Evolutionary conservation across 352 stramenopile genomes (phyloP).

Genomic region (Phytopythium boreale): DNA sequence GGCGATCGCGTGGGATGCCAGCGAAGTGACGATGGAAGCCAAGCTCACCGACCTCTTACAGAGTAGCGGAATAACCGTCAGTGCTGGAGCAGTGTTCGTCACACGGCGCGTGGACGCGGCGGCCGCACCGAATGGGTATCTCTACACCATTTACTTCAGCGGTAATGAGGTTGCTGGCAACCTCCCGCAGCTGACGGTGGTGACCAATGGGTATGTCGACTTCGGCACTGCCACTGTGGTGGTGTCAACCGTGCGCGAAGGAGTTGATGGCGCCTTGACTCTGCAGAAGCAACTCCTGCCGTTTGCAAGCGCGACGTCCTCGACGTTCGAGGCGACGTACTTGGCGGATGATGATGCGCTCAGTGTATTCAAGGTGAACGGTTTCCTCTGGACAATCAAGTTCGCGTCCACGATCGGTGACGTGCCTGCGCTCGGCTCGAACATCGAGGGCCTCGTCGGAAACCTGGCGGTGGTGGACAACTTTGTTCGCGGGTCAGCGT

Average conservation of each 20-base stretch:
- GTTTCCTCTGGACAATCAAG: constrained; percentile 77
- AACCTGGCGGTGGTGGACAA: constrained; percentile 37
- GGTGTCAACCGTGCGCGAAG: constrained; percentile 27
- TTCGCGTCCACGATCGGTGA: constrained; percentile 80
- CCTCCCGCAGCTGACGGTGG: constrained; percentile 21
- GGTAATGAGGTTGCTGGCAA: constrained; percentile 39
- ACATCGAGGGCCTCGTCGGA: constrained; percentile 18
- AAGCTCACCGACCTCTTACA: constrained; percentile 16
- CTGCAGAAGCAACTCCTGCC: constrained; percentile 49
- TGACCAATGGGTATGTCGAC: constrained; percentile 3
- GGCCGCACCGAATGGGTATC: constrained; percentile 45
- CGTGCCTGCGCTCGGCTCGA: constrained; percentile 34
- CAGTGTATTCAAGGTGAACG: constrained; percentile 73
- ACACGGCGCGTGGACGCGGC: constrained; percentile 40
- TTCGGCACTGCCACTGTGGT: constrained; percentile 34
- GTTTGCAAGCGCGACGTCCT: constrained; percentile 29
- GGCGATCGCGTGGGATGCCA: constrained; percentile 56
- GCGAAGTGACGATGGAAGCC: constrained; percentile 38
- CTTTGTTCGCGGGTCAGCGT: constrained; percentile 33
- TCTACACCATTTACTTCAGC: constrained; percentile 80
- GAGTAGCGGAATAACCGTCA: constrained; percentile 1
- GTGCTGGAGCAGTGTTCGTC: constrained; percentile 41
- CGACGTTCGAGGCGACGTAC: constrained; percentile 27
- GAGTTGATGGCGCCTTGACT: constrained; percentile 21
- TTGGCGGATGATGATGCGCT: constrained; percentile 30